A percentile compares a stretch with the other conserved stretches of the same genome.
These are phyloP conservation scores for Hippophae rhamnoides DNA, from an alignment of 306 rosid species.

Conservation along the genomic window DNA sequence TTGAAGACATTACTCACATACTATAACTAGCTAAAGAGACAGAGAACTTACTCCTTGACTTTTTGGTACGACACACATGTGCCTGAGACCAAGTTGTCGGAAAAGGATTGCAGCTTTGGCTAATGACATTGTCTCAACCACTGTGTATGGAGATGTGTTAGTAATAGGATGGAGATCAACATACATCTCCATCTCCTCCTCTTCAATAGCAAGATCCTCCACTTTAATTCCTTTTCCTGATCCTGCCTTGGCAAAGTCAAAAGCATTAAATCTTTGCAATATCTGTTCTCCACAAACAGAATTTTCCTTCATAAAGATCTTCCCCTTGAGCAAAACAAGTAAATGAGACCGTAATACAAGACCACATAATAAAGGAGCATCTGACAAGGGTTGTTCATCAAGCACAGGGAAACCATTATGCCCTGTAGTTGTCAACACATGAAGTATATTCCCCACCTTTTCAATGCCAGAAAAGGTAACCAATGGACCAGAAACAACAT, in stretches of 20 bases:
- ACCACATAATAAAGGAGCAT: constrained; percentile 67
- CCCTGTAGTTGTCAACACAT: constrained; percentile 34
- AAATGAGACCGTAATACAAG: constrained; percentile 79
- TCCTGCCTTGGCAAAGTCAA: constrained; percentile 78
- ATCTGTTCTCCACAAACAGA: constrained; percentile 16
- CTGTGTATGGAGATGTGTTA: constrained; percentile 61
- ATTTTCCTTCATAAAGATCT: constrained; percentile 43
- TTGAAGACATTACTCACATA: too few species aligned
- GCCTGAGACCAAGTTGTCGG: constrained; percentile 71
- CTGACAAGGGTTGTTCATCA: constrained; percentile 74
- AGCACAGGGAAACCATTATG: constrained; percentile 94
- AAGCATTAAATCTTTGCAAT: constrained; percentile 29
- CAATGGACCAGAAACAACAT: constrained; percentile 66
- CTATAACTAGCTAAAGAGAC: neutral
- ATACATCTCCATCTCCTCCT: constrained; percentile 74
- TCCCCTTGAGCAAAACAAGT: constrained; percentile 66
- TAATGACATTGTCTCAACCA: constrained; percentile 66
- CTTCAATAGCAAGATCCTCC: constrained; percentile 57
- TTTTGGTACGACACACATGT: constrained; percentile 68
- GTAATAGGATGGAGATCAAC: constrained; percentile 70
- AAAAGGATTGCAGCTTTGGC: constrained; percentile 77
- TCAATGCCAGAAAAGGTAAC: constrained; percentile 56
- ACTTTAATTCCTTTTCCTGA: constrained; percentile 72
- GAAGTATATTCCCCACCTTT: constrained; percentile 51
- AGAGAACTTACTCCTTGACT: constrained; percentile 49